Conservation (phyloP, 1,284 basidiomycete species). For the Ganoderma meredithae region DNA sequence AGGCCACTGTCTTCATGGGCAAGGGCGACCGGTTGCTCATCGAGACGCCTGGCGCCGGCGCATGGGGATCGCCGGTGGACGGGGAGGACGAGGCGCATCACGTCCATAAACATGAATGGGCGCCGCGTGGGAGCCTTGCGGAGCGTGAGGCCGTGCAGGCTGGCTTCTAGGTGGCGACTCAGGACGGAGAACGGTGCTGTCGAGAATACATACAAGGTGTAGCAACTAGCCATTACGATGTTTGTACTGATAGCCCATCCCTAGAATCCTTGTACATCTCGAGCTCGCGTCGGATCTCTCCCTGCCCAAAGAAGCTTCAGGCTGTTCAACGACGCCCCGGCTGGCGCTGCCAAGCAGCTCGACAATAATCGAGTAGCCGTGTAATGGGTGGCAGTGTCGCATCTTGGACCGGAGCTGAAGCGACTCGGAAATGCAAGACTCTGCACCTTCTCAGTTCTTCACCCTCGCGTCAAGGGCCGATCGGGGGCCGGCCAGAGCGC, state of each 20-base stretch:
- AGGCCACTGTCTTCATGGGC: constrained; percentile 88
- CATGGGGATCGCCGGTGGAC: constrained; percentile 72
- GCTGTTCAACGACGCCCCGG: not conserved
- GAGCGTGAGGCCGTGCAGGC: constrained; percentile 77
- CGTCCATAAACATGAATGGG: constrained; percentile 59
- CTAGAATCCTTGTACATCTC: not conserved
- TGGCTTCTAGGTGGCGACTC: constrained; percentile 49
- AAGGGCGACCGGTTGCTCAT: constrained; percentile 84
- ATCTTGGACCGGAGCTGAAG: constrained; percentile 2
- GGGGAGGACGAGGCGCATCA: constrained; percentile 40
- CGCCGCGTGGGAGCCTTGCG: constrained; percentile 76
- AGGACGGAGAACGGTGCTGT: not conserved
- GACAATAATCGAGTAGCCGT: not conserved
- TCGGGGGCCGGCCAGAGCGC: not conserved
- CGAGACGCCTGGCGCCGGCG: constrained; percentile 94
- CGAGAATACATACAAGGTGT: constrained; percentile 3
- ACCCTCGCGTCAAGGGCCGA: constrained; percentile 13
- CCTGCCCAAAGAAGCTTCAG: not conserved
- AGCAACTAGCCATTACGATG: constrained; percentile 11
- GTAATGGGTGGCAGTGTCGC: constrained; percentile 19
- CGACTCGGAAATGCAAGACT: not conserved
- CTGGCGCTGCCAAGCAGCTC: not conserved
- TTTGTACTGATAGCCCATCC: constrained; percentile 14
- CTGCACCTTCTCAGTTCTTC: constrained; percentile 17
- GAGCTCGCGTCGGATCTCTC: not conserved